These are phyloP conservation scores for Stachybotrys chlorohalonatus DNA, from an alignment of 2,329 filamentous ascomycete species.

Conservation along the genomic window DNA sequence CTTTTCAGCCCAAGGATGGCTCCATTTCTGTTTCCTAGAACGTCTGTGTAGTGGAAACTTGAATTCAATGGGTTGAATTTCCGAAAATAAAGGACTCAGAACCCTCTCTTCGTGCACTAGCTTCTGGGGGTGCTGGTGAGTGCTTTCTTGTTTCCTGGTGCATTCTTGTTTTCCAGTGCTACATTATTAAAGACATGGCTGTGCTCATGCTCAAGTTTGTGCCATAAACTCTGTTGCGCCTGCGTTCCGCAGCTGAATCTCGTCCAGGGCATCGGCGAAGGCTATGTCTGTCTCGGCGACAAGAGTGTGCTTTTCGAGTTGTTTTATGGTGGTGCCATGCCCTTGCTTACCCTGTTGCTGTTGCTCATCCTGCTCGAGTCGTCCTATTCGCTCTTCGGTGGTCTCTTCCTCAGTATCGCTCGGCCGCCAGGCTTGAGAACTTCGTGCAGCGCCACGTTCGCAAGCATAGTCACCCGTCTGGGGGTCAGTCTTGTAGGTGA, in stretches of 20 bases:
- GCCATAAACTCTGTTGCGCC: background rate
- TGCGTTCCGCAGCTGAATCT: slow-evolving; percentile 87
- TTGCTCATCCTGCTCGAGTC: slow-evolving; percentile 69
- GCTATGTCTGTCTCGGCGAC: slow-evolving; percentile 95
- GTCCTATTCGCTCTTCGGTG: slow-evolving; percentile 76
- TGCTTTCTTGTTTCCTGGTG: background rate
- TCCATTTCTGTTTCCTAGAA: background rate
- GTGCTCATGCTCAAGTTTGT: background rate
- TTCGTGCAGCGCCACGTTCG: slow-evolving; percentile 77
- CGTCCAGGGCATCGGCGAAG: slow-evolving; percentile 89
- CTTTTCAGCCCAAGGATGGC: background rate
- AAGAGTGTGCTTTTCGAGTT: slow-evolving; percentile 85
- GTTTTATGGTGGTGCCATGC: slow-evolving; percentile 54
- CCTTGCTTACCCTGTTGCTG: slow-evolving; percentile 27
- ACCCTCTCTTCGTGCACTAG: background rate
- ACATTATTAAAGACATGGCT: background rate
- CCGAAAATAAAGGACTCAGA: background rate
- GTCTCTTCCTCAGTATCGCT: slow-evolving; percentile 60
- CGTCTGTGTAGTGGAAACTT: background rate
- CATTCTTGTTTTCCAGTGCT: background rate
- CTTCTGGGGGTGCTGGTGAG: background rate
- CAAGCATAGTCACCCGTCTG: slow-evolving; percentile 86
- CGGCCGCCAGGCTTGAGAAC: slow-evolving; percentile 83
- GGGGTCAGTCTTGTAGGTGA: slow-evolving; percentile 89
- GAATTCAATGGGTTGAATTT: background rate